phyloP scores from a whole-genome alignment of 1,139 yeast genomes.

The Suhomyces anneliseae region DNA sequence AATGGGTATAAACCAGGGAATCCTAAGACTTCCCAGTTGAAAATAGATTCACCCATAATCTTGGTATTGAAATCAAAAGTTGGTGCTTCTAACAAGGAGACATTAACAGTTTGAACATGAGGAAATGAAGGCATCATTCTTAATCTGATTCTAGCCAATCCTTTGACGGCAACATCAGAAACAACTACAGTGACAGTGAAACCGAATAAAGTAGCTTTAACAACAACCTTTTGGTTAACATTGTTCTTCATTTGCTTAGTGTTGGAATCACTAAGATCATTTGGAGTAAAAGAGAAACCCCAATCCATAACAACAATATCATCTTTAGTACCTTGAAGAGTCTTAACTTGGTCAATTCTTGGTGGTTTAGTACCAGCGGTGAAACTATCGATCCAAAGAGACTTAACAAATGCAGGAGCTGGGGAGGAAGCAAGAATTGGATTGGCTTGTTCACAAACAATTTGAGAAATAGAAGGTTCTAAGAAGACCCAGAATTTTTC shows the following conservation, averaged over 20 bases:
- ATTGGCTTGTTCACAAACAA: slow-evolving; percentile 81
- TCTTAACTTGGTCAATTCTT: slow-evolving; percentile 83
- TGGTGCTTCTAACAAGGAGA: slow-evolving; percentile 83
- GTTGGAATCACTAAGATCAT: slow-evolving; percentile 77
- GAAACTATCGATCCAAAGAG: slow-evolving; percentile 82
- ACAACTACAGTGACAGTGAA: slow-evolving; percentile 62
- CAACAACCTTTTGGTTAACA: slow-evolving; percentile 76
- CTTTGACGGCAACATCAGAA: slow-evolving; percentile 62
- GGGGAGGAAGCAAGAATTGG: slow-evolving; percentile 73
- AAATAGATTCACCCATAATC: slow-evolving; percentile 72
- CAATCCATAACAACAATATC: slow-evolving; percentile 97
- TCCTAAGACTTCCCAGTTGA: slow-evolving; percentile 83
- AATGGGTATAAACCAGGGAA: slow-evolving; percentile 84
- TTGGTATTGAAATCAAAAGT: slow-evolving; percentile 78
- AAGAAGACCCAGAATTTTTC: slow-evolving; percentile 88
- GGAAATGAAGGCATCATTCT: slow-evolving; percentile 91
- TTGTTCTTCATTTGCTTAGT: slow-evolving; percentile 78
- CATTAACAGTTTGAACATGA: slow-evolving; percentile 85
- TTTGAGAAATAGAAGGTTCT: slow-evolving; percentile 88
- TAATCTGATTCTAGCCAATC: slow-evolving; percentile 73
- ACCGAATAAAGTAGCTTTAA: slow-evolving; percentile 69
- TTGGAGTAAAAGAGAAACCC: slow-evolving; percentile 89
- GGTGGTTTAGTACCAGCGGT: slow-evolving; percentile 96
- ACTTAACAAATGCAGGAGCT: slow-evolving; percentile 80
- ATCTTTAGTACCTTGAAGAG: slow-evolving; percentile 81